phyloP scores from a whole-genome alignment of 2,329 filamentous ascomycete genomes.

The Didymella pomorum region DNA sequence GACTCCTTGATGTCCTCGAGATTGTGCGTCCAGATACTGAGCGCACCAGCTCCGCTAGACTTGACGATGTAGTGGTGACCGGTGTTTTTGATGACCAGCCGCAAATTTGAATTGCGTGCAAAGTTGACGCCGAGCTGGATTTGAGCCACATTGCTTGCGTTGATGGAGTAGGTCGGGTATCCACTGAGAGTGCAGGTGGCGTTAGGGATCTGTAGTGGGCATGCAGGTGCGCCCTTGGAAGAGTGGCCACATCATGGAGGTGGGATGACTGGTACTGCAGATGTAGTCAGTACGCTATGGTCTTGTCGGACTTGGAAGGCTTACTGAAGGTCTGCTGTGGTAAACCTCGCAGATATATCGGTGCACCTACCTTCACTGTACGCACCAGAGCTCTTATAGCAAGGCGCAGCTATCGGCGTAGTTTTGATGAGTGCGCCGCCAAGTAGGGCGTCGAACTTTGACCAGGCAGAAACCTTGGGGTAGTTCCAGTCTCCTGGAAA shows the following conservation, averaged over 20 bases:
- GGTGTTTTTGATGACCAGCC: slow-evolving; percentile 47
- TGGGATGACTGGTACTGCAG: background rate
- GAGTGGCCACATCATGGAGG: background rate
- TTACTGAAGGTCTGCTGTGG: background rate
- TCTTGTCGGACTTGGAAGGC: background rate
- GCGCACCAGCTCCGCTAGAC: slow-evolving; percentile 44
- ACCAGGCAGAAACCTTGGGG: background rate
- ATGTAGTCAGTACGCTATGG: background rate
- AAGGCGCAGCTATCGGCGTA: background rate
- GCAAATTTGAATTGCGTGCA: slow-evolving; percentile 42
- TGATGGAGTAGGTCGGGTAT: slow-evolving; percentile 45
- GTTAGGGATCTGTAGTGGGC: slow-evolving; percentile 22
- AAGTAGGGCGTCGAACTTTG: background rate
- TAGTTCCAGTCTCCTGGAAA: background rate
- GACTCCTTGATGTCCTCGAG: slow-evolving; percentile 45
- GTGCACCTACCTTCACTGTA: background rate
- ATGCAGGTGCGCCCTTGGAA: slow-evolving; percentile 28
- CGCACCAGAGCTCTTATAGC: background rate
- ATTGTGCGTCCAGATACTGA: slow-evolving; percentile 50
- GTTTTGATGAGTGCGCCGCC: background rate
- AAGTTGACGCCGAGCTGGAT: slow-evolving; percentile 48
- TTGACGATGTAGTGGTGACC: slow-evolving; percentile 48
- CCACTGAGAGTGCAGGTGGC: slow-evolving; percentile 35
- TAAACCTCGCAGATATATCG: background rate
- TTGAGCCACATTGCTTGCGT: slow-evolving; percentile 44